These are phyloP conservation scores for Aurifilum marmelostoma DNA, from an alignment of 2,329 filamentous ascomycete species.

Conservation along the genomic window DNA sequence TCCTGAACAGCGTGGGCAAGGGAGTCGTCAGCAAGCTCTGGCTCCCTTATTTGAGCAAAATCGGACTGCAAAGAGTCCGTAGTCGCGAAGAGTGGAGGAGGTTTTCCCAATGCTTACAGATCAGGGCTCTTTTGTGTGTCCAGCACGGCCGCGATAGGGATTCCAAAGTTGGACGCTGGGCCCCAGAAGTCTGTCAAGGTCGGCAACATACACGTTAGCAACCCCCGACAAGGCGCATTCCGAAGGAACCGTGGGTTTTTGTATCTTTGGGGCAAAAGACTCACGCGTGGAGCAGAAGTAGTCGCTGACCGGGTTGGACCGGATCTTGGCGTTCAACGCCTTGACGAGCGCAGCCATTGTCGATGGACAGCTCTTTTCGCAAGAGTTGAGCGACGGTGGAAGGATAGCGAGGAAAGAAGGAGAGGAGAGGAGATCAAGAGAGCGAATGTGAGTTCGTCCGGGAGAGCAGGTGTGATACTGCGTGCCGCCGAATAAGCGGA, in stretches of 20 bases:
- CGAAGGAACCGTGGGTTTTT: background rate
- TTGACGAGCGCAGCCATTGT: slow-evolving; percentile 63
- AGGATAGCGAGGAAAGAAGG: too few species aligned
- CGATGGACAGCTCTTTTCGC: background rate
- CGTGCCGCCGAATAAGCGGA: background rate
- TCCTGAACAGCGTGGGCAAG: slow-evolving; percentile 41
- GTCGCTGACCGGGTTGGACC: slow-evolving; percentile 75
- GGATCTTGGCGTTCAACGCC: slow-evolving; percentile 82
- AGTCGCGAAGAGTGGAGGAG: background rate
- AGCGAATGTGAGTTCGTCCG: background rate
- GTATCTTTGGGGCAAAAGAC: slow-evolving; percentile 45
- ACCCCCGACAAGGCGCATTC: background rate
- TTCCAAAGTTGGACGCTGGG: slow-evolving; percentile 85
- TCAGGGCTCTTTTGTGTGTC: slow-evolving; percentile 86
- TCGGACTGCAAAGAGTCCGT: background rate
- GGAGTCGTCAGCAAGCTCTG: background rate
- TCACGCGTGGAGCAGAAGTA: slow-evolving; percentile 88
- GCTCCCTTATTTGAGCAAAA: background rate
- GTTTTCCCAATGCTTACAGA: slow-evolving; percentile 58
- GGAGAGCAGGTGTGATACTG: background rate
- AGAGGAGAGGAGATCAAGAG: background rate
- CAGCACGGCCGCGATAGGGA: slow-evolving; percentile 78
- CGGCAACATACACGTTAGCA: background rate
- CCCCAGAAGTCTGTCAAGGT: slow-evolving; percentile 79
- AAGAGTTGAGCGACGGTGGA: background rate